A percentile compares a stretch with the other conserved stretches of the same genome.
Conservation (phyloP, 257 asterid species). For the Fraxinus americana region DNA sequence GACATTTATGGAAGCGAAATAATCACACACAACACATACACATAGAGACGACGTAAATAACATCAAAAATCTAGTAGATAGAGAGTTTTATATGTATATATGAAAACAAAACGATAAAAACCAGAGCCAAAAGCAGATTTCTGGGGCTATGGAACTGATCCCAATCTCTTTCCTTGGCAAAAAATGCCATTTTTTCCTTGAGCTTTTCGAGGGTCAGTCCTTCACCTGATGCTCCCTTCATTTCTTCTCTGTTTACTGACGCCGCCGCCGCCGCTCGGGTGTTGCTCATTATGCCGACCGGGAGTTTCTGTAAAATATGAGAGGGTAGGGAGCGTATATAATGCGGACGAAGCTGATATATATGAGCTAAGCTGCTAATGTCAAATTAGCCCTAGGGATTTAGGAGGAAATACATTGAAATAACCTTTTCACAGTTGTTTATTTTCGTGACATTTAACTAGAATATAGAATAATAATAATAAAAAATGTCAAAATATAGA, state of each 20-base stretch:
- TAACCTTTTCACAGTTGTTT: too few relatives aligned
- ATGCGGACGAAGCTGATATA: background rate
- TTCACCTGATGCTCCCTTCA: slow-evolving; percentile 5
- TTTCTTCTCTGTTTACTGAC: background rate
- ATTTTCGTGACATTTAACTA: too few relatives aligned
- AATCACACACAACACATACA: background rate
- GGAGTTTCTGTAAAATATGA: background rate
- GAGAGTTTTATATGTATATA: background rate
- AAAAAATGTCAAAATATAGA: too few relatives aligned
- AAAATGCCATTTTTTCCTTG: slow-evolving; percentile 50
- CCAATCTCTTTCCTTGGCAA: slow-evolving; percentile 62
- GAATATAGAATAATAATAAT: too few relatives aligned
- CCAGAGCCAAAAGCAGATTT: slow-evolving; percentile 63
- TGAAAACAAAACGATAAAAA: slow-evolving; percentile 9
- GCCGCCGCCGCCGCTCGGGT: background rate
- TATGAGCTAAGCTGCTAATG: background rate
- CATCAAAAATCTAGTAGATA: background rate
- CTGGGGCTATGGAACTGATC: slow-evolving; percentile 66
- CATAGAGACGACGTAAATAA: background rate
- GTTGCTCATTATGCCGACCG: background rate
- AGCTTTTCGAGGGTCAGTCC: slow-evolving; percentile 41
- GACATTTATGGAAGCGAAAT: background rate
- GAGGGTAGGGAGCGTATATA: background rate
- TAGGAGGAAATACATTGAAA: too few relatives aligned
- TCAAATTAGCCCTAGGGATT: background rate